Evolutionary conservation across 768 basidiomycete species (phyloP).

Genomic region (Agaricus blazei): DNA sequence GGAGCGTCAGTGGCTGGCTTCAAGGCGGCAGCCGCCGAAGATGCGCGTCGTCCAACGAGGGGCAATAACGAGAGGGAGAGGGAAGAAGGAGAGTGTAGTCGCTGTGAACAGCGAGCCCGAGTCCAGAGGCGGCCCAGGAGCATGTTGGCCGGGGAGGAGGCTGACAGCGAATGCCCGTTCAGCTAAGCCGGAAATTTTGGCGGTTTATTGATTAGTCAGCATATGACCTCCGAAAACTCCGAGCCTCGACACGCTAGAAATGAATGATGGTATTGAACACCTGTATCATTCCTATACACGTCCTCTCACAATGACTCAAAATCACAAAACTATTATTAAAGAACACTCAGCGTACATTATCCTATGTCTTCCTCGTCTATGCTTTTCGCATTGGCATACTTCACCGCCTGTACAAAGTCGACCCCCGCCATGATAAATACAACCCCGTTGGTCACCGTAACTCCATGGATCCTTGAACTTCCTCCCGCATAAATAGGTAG

Average conservation of each 20-base stretch:
- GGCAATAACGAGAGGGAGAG: not conserved
- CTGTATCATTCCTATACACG: no score
- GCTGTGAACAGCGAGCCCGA: not conserved
- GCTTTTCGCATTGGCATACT: not conserved
- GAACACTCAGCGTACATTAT: not conserved
- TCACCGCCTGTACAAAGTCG: not conserved
- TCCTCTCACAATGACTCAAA: no score
- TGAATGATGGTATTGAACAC: no score
- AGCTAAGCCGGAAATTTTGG: constrained; percentile 1
- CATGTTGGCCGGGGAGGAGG: constrained; percentile 4
- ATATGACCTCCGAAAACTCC: no score
- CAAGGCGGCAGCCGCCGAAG: constrained; percentile 41
- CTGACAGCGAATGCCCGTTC: not conserved
- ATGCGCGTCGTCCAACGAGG: constrained; percentile 25
- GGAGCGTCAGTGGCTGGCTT: constrained; percentile 21
- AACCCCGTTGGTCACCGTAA: not conserved
- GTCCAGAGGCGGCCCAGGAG: constrained; percentile 6
- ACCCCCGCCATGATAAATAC: not conserved
- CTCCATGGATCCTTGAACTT: not conserved
- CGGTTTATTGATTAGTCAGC: constrained; percentile 10
- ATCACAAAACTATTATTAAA: no score
- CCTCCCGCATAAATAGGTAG: not conserved
- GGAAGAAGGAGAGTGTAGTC: constrained; percentile 4
- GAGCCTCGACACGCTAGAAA: no score
- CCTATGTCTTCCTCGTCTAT: not conserved